phyloP scores from a whole-genome alignment of 805 yeast genomes.

The Vanderwaltozyma tropicalis region DNA sequence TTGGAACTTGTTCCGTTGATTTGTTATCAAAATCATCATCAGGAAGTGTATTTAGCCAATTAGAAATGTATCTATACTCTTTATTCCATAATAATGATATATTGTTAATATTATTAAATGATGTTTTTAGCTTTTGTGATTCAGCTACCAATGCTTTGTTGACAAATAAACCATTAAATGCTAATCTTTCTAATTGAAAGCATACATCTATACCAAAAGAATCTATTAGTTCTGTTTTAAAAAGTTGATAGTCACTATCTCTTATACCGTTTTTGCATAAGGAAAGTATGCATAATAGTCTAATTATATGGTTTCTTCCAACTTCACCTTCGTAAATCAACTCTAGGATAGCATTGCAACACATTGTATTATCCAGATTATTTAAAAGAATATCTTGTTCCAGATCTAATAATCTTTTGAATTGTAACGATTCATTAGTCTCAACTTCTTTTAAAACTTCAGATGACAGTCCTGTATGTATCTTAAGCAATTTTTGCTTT shows the following conservation, averaged over 20 bases:
- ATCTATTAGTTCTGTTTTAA: conserved; percentile 48
- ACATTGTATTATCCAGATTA: conserved; percentile 33
- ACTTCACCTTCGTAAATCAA: conserved; percentile 39
- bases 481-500: conserved; percentile 56
- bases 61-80: conserved; percentile 17
- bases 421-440: conserved; percentile 16
- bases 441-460: conserved; percentile 40
- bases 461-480: conserved; percentile 70
- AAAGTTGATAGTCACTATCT: conserved; percentile 46
- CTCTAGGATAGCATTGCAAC: conserved; percentile 33
- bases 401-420: conserved; percentile 43
- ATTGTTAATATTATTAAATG: not conserved
- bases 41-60: conserved; percentile 21
- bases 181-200: conserved; percentile 19
- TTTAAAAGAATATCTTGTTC: conserved; percentile 64
- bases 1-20: conserved; percentile 8
- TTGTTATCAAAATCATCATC: conserved; percentile 9
- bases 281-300: conserved; percentile 48
- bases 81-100: conserved; percentile 7
- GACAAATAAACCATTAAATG: conserved; percentile 13
- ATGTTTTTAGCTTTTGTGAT: not conserved
- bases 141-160: conserved; percentile 7
- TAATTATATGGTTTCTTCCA: conserved; percentile 35
- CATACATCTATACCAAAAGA: conserved; percentile 47
- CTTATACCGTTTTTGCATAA: conserved; percentile 59